Base-by-base conservation (phyloP, 768 basidiomycete species). In the Hericium alpestre region DNA sequence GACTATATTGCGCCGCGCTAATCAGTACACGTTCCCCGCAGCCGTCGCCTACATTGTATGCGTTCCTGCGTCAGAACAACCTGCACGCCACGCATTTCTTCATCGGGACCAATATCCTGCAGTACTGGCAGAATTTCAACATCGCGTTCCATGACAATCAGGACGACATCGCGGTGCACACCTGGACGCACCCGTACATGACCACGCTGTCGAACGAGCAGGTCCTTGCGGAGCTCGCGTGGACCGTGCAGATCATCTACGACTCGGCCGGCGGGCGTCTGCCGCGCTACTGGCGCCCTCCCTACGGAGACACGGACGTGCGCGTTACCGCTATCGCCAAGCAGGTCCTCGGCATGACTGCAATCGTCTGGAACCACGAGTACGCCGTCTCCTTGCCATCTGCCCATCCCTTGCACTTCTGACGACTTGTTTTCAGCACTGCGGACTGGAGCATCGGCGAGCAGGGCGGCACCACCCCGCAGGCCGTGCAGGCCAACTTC, bases 31-130 rank as follows among this genome's bases (percentile, higher is more conserved):
- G 50, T 40, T 56, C 37, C 47, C 22, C 20, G n/a, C 52, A 73
- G 69, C 58, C 71, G 2, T 73, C 72, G 4, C 59, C 65, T 12
- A 51, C 54, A 11, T 78, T 95, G 18, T 79, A 88, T 64, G 64
- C 78, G 7, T 94, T 91, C 68, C 74, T 95, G 51, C 61, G 75
- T 58, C 55, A 73, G n/a, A 77, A 93, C 57, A 80, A 84, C 58
- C 69, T 82, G 56, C 77, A 69, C n/a, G 84, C 83, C 3, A 94
- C 93, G 4, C 91, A 94, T 67, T 95, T 94, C 69, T 81, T 93
- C 76, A 94, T 96, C 61, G 93, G 93, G 16, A 66, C 77, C 38
- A 87, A 92, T 66, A 87, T 93, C 57, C 63, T 87, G 25, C 53
- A 66, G 43, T 73, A 87, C 65, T 79, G 82, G 4, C 65, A 74